Evolutionary conservation across 345 rosid species (phyloP), one percentile per base, ranked within the genome.

Genomic region (Salix purpurea): DNA sequence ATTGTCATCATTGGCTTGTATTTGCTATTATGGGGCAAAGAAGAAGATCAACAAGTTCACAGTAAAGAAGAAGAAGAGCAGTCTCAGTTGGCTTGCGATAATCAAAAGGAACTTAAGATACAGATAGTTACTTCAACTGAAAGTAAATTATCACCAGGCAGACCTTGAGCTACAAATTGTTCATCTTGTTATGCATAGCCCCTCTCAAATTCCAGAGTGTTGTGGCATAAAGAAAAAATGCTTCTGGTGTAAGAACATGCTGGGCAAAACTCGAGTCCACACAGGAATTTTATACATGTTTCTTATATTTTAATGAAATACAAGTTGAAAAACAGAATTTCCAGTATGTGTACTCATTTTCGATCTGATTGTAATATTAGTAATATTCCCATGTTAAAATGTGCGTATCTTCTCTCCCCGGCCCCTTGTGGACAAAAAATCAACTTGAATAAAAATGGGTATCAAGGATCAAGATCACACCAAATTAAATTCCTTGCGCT

Each of bases 11-110:
- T 76, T 52, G 96, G 92, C 54, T 69, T 91, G 37, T 91, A 91
- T 79, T 50, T 90, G 78, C 85, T 91, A 75, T 72, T 88, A 16
- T 90, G 93, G 94, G 96, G 94, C n/a, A 91, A 90, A 84, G 92
- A 87, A 58, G 84, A 67, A 11, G 90, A 85, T 28, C 66, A 54
- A 54, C 65, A 74, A 46, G 69, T 15, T 78, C 69, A 61, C 30
- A 15, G 54, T 12, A 70, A 79, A 71, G 65, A 77, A 36, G 67
- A 69, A 42, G 83, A 75, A 72, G n/a, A n/a, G n/a, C 76, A 80
- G 42, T 61, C 76, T 44, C 24, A 10, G 44, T 67, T 70, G 1
- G 42, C 70, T 19, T 16, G 39, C 18, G 81, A 77, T 44, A 84
- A 79, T 65, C 67, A 66, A 73, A 40, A 70, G 1, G 75, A 69